Evolutionary conservation across 2,329 filamentous ascomycete genomes (phyloP).

Genomic region (Hypoxylon sp.): DNA sequence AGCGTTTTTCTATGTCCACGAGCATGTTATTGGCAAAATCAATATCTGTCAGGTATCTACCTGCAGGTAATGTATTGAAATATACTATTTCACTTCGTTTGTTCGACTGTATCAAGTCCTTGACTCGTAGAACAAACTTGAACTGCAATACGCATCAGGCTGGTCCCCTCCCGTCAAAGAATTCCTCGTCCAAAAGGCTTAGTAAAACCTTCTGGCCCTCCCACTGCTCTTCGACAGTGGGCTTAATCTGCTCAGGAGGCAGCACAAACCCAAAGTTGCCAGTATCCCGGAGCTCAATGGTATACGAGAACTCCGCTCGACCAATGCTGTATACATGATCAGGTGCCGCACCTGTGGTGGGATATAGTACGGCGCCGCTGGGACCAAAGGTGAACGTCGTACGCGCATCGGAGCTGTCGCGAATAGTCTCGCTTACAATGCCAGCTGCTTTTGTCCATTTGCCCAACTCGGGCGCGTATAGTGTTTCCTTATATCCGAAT

Average conservation of each 20-base stretch:
- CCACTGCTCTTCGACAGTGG: conserved; percentile 50
- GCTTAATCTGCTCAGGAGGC: conserved; percentile 45
- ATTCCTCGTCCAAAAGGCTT: conserved; percentile 51
- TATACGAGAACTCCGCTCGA: conserved; percentile 46
- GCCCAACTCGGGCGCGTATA: conserved; percentile 57
- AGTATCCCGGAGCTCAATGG: conserved; percentile 47
- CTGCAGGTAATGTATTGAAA: neutral
- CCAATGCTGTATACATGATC: conserved; percentile 47
- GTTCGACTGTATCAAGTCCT: neutral
- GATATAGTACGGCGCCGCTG: conserved; percentile 46
- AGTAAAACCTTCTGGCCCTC: conserved; percentile 53
- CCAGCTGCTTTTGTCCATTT: conserved; percentile 54
- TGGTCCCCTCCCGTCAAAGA: conserved; percentile 52
- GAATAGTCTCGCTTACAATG: conserved; percentile 53
- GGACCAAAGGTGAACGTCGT: conserved; percentile 47
- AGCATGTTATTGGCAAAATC: neutral
- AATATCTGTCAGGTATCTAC: neutral
- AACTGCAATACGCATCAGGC: conserved; percentile 7
- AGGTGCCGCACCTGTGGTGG: conserved; percentile 45
- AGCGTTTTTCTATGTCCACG: too few species aligned
- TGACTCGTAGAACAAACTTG: neutral
- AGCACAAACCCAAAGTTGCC: conserved; percentile 47
- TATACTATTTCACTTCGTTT: neutral
- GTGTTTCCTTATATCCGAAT: conserved; percentile 67
- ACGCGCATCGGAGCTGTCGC: conserved; percentile 50